phyloP scores from a whole-genome alignment of 352 stramenopile genomes.

The Phytophthora pseudosyringae region DNA sequence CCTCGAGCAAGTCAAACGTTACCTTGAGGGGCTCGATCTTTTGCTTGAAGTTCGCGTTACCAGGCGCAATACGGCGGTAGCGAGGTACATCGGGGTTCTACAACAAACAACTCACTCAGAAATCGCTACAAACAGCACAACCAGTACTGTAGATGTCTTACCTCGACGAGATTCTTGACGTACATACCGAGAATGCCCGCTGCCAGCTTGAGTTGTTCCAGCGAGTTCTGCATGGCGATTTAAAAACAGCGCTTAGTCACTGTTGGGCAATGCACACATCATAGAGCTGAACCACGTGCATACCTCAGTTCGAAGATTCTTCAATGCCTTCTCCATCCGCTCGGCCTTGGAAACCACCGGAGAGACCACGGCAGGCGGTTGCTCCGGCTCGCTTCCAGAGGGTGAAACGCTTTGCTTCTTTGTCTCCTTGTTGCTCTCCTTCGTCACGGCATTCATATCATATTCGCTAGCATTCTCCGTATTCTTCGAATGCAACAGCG shows the following conservation, averaged over 20 bases:
- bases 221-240: constrained; percentile 55
- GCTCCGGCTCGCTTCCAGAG: constrained; percentile 17
- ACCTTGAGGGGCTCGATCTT: constrained; percentile 86
- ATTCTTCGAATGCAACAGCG: constrained; percentile 52
- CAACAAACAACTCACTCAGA: constrained; percentile 11
- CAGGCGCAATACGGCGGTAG: constrained; percentile 78
- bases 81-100: constrained; percentile 84
- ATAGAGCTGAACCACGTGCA: neutral
- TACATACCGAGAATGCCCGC: constrained; percentile 86
- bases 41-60: constrained; percentile 87
- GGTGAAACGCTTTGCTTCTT: constrained; percentile 10
- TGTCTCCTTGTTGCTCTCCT: constrained; percentile 4
- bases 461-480: constrained; percentile 7
- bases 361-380: constrained; percentile 17
- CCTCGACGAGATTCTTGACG: constrained; percentile 86
- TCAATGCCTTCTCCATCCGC: constrained; percentile 54
- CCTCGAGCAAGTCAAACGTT: neutral
- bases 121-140: neutral
- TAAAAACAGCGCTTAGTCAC: constrained; percentile 4
- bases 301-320: constrained; percentile 61
- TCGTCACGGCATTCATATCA: neutral
- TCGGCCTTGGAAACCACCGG: constrained; percentile 39
- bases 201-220: constrained; percentile 73
- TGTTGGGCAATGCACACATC: neutral
- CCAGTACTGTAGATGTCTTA: constrained; percentile 23